These are phyloP conservation scores for Pleurotus sapidus DNA, from an alignment of 768 basidiomycete species.

Conservation along the genomic window DNA sequence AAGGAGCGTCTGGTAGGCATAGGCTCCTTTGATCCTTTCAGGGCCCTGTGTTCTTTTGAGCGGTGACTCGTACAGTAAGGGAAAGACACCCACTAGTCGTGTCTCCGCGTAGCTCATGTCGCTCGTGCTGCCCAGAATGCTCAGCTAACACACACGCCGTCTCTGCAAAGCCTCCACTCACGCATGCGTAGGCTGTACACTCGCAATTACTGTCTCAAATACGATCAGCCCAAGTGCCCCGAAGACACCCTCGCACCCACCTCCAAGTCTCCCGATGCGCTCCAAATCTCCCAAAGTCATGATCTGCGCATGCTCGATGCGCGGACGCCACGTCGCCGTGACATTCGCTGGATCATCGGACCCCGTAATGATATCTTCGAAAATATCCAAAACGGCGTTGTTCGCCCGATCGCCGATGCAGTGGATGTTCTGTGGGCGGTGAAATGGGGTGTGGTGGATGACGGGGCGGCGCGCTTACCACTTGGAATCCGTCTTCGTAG, in stretches of 20 bases:
- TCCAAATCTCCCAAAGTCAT: constrained; percentile 67
- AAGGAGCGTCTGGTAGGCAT: constrained; percentile 82
- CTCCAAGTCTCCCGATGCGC: constrained; percentile 69
- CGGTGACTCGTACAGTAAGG: not conserved
- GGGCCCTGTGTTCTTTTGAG: constrained; percentile 50
- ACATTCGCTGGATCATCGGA: constrained; percentile 15
- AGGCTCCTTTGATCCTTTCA: constrained; percentile 81
- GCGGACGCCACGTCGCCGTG: constrained; percentile 53
- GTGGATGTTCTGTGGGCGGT: constrained; percentile 74
- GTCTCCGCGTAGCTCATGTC: constrained; percentile 93
- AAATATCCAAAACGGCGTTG: constrained; percentile 77
- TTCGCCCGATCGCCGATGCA: constrained; percentile 91
- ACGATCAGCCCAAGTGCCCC: not conserved
- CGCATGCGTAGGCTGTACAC: constrained; percentile 93
- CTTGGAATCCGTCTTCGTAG: constrained; percentile 78
- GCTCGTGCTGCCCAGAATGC: constrained; percentile 54
- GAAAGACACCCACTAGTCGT: constrained; percentile 51
- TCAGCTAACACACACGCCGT: not conserved
- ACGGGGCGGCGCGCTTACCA: constrained; percentile 46
- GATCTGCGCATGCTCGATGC: constrained; percentile 95
- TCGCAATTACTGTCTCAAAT: constrained; percentile 70
- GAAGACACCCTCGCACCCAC: constrained; percentile 34
- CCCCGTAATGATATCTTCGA: constrained; percentile 56
- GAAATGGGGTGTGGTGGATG: too few relatives aligned
- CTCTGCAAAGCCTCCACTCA: constrained; percentile 32